Conservation (phyloP, 2,329 filamentous ascomycete genomes). For the Ophidiomyces ophidiicola region DNA sequence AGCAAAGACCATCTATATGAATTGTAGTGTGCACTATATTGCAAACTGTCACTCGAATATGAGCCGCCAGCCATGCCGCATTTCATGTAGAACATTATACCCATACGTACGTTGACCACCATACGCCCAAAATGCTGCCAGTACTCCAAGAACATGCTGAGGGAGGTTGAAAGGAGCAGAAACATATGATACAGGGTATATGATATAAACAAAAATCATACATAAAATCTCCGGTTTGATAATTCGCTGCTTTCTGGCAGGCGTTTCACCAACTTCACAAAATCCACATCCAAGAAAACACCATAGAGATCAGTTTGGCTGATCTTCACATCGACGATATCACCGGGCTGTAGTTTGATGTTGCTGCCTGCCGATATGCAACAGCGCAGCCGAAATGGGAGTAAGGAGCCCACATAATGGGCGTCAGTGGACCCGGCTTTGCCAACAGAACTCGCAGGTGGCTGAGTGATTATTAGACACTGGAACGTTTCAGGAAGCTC, state of each 20-base stretch:
- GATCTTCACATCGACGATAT: conserved; percentile 17
- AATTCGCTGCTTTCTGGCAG: conserved; percentile 7
- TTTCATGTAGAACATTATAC: too few species aligned
- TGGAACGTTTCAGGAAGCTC: conserved; percentile 39
- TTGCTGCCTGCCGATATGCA: conserved; percentile 12
- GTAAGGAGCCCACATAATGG: conserved; percentile 16
- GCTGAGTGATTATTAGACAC: conserved; percentile 25
- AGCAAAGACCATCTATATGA: too few species aligned
- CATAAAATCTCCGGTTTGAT: conserved; percentile 11
- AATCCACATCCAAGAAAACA: conserved; percentile 12
- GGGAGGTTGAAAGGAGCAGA: too few species aligned
- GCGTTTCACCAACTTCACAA: conserved; percentile 14
- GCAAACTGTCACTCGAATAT: too few species aligned
- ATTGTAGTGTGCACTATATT: too few species aligned
- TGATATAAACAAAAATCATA: neutral
- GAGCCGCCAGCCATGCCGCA: too few species aligned
- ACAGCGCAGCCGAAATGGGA: conserved; percentile 17
- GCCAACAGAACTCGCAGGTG: conserved; percentile 21
- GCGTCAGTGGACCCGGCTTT: neutral
- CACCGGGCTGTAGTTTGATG: conserved; percentile 12
- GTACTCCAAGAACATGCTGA: too few species aligned
- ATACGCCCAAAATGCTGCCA: too few species aligned
- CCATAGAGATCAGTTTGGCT: conserved; percentile 15
- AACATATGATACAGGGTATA: conserved; percentile 11
- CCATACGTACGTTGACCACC: too few species aligned